A percentile compares a stretch with the other conserved stretches of the same genome.
Evolutionary conservation across 2,329 filamentous ascomycete genomes (phyloP).

Genomic region (Paramyrothecium sp.): DNA sequence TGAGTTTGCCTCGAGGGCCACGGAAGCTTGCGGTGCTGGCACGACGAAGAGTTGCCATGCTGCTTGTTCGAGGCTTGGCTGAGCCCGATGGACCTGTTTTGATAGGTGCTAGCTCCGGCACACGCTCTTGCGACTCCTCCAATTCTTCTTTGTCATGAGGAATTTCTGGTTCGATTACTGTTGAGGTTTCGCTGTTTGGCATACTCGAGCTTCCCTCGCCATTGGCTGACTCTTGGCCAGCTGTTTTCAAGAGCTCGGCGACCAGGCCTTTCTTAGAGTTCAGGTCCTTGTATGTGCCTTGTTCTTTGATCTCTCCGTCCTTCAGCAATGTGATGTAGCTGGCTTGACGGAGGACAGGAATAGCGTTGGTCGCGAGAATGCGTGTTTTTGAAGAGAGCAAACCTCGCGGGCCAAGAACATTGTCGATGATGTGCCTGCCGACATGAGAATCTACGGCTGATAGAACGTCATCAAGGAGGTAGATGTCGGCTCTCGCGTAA

Average conservation of each 20-base stretch:
- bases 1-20: slow-evolving; percentile 78
- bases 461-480: slow-evolving; percentile 88
- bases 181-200: slow-evolving; percentile 53
- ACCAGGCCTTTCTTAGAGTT: slow-evolving; percentile 94
- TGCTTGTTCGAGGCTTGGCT: slow-evolving; percentile 61
- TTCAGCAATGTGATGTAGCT: slow-evolving; percentile 85
- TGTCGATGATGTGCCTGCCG: slow-evolving; percentile 89
- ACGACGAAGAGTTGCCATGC: slow-evolving; percentile 78
- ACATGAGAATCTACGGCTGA: slow-evolving; percentile 99
- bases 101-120: slow-evolving; percentile 77
- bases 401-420: slow-evolving; percentile 83
- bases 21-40: slow-evolving; percentile 90
- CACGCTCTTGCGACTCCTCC: slow-evolving; percentile 74
- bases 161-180: slow-evolving; percentile 49
- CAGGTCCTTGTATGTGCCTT: slow-evolving; percentile 86
- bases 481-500: slow-evolving; percentile 94
- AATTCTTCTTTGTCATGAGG: slow-evolving; percentile 63
- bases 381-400: slow-evolving; percentile 83
- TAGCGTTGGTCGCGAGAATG: slow-evolving; percentile 92
- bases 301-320: slow-evolving; percentile 80
- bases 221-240: slow-evolving; percentile 56
- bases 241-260: slow-evolving; percentile 76
- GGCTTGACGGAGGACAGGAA: slow-evolving; percentile 83
- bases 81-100: slow-evolving; percentile 48
- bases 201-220: slow-evolving; percentile 43